Conservation (phyloP, 225 moss, liverwort and hornwort species). For the Sphagnum tenellum region DNA sequence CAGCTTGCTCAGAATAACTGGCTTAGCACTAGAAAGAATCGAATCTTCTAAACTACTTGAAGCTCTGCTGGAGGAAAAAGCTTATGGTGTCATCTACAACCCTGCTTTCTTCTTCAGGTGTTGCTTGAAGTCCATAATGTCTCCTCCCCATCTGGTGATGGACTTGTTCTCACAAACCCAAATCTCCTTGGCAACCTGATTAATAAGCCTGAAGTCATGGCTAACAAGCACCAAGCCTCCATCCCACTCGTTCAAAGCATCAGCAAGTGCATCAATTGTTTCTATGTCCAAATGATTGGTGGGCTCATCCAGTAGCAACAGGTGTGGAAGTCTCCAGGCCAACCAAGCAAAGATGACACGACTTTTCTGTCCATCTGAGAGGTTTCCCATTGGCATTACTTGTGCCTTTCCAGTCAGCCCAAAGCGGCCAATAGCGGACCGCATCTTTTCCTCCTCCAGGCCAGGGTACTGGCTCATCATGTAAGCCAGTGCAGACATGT, state of each 20-base stretch:
- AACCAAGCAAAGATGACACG: slow-evolving; percentile 87
- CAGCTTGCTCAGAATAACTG: too few relatives aligned
- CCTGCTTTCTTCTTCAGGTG: slow-evolving; percentile 83
- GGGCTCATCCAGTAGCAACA: slow-evolving; percentile 73
- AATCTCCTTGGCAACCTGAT: slow-evolving; percentile 81
- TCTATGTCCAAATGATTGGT: slow-evolving; percentile 95
- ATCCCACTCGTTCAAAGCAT: slow-evolving; percentile 85
- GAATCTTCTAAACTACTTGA: too few relatives aligned
- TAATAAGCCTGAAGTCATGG: slow-evolving; percentile 83
- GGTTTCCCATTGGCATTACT: slow-evolving; percentile 86
- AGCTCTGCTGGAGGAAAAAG: too few relatives aligned
- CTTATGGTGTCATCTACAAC: slow-evolving; percentile 28
- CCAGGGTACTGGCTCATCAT: slow-evolving; percentile 89
- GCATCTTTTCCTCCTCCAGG: slow-evolving; percentile 88
- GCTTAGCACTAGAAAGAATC: too few relatives aligned
- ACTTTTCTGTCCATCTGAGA: slow-evolving; percentile 87
- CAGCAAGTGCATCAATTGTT: slow-evolving; percentile 80
- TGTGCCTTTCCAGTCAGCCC: slow-evolving; percentile 86
- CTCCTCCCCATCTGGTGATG: slow-evolving; percentile 73
- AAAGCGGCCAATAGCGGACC: slow-evolving; percentile 83
- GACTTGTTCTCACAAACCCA: slow-evolving; percentile 81
- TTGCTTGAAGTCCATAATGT: slow-evolving; percentile 84
- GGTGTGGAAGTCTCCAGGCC: slow-evolving; percentile 80
- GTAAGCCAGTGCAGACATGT: slow-evolving; percentile 72
- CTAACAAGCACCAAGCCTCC: slow-evolving; percentile 77